A percentile compares a stretch with the other conserved stretches of the same genome.
Conservation (phyloP, 139 green algal species). For the Chlorella sp. region DNA sequence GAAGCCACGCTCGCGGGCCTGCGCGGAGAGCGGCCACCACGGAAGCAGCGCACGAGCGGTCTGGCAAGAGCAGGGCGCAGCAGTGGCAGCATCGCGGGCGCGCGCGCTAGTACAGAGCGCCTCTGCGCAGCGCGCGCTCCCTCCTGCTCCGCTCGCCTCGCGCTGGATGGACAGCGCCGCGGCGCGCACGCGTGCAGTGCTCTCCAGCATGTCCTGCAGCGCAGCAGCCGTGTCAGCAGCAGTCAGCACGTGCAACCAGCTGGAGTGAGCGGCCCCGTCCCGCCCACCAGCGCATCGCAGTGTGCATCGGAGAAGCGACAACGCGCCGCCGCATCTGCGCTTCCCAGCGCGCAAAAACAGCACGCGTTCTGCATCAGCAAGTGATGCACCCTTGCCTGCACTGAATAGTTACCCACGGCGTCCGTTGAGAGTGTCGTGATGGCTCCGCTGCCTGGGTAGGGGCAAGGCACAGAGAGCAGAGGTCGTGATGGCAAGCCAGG, state of each 20-base stretch:
- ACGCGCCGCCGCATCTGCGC: too few species aligned
- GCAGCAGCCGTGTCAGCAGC: neutral
- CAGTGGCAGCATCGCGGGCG: neutral
- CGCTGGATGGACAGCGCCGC: conserved; percentile 6
- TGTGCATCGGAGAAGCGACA: too few species aligned
- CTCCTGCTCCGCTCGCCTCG: neutral
- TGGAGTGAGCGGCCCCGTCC: too few species aligned
- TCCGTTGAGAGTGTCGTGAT: conserved; percentile 14
- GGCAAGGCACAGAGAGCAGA: neutral
- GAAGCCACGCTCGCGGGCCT: too few species aligned
- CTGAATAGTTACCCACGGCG: conserved; percentile 34
- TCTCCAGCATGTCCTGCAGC: conserved; percentile 33
- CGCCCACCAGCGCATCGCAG: too few species aligned
- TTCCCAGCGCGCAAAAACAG: too few species aligned
- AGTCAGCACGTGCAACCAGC: too few species aligned
- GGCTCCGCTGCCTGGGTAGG: neutral
- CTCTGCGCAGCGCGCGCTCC: neutral
- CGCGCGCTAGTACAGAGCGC: neutral
- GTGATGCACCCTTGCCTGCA: conserved; percentile 17
- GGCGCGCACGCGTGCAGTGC: conserved; percentile 20
- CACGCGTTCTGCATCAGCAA: neutral
- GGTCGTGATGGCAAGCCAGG: neutral
- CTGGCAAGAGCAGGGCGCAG: neutral
- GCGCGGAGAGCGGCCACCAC: neutral
- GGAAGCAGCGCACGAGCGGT: neutral